Evolutionary conservation across 2,329 filamentous ascomycete species (phyloP), one percentile per base, ranked within the genome.

Genomic region (Botrytis aclada): DNA sequence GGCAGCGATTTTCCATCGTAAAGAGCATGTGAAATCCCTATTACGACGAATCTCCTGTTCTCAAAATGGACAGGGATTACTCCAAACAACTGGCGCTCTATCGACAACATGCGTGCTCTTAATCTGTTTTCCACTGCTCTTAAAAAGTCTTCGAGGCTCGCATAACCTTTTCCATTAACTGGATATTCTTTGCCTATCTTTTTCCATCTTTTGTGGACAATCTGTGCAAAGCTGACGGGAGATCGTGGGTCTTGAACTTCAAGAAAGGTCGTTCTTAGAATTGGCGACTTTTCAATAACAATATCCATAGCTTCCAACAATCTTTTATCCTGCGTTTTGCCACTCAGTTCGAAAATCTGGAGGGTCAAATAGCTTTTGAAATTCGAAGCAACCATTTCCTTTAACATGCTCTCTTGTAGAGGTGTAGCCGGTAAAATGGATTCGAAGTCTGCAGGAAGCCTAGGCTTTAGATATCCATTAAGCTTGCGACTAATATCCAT

Each of bases 1-100:
- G 85, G 84, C 20, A 98, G 86, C 4, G 94, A 97, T 88, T 91
- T 94, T 0, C 95, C 95, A 79, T 98, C 95, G 76, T 98, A 98
- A 32, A 97, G 85, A 1, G 94, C 93, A 81, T 98, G 95, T 0
- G 94, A 88, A 56, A 97, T 89, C 0, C 93, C 95, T 1, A 98
- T 80, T 7, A 90, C 79, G 1, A 90, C 75, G 72, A 86, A 88
- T 41, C 74, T 77, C 51, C 77, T 79, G 22, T 74, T 77, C 4
- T 74, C 82, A 1, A 81, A 82, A 0, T 80, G 81, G 0, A 91
- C 77, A 71, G 89, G 87, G 10, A 90, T 81, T 4, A 91, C 77
- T 14, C 82, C 70, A 0, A 69, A 69, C 37, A 69, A 32, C 10
- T 69, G 18, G 4, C 80, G 69, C 37, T 82, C 69, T 8, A 78